Conservation (phyloP, 768 basidiomycete species). For the Tricholoma hemisulphureum region DNA sequence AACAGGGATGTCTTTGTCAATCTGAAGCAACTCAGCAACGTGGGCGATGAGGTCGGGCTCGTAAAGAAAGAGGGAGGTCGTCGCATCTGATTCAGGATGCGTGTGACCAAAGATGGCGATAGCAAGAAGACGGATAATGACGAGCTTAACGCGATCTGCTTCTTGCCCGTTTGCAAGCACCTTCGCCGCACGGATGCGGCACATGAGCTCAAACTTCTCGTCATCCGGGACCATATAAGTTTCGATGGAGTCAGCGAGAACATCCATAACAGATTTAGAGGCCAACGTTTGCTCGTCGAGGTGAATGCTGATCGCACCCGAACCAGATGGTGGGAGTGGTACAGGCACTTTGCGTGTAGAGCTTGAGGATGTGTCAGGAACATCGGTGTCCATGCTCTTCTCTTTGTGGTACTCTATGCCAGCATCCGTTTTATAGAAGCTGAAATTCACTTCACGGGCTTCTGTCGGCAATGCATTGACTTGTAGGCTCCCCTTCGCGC, state of each 20-base stretch:
- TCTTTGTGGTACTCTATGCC: slow-evolving; percentile 32
- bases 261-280: slow-evolving; percentile 66
- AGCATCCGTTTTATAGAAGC: slow-evolving; percentile 69
- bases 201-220: slow-evolving; percentile 86
- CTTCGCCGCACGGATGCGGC: slow-evolving; percentile 79
- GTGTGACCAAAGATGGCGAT: slow-evolving; percentile 92
- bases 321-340: slow-evolving; percentile 29
- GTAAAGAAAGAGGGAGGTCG: slow-evolving; percentile 84
- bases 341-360: slow-evolving; percentile 49
- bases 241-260: slow-evolving; percentile 73
- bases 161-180: slow-evolving; percentile 59
- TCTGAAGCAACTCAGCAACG: slow-evolving; percentile 85
- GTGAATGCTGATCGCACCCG: slow-evolving; percentile 60
- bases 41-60: slow-evolving; percentile 91
- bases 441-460: slow-evolving; percentile 77
- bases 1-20: slow-evolving; percentile 68
- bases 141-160: slow-evolving; percentile 72
- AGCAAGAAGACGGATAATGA: slow-evolving; percentile 78
- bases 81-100: slow-evolving; percentile 73
- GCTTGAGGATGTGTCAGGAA: slow-evolving; percentile 38
- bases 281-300: slow-evolving; percentile 61
- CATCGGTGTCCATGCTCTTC: slow-evolving; percentile 45
- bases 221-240: slow-evolving; percentile 67
- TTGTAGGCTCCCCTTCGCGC: slow-evolving; percentile 47
- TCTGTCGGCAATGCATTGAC: slow-evolving; percentile 67